phyloP scores from a whole-genome alignment of 176 grass and related monocot genomes.

The Tillandsia fasciculata region DNA sequence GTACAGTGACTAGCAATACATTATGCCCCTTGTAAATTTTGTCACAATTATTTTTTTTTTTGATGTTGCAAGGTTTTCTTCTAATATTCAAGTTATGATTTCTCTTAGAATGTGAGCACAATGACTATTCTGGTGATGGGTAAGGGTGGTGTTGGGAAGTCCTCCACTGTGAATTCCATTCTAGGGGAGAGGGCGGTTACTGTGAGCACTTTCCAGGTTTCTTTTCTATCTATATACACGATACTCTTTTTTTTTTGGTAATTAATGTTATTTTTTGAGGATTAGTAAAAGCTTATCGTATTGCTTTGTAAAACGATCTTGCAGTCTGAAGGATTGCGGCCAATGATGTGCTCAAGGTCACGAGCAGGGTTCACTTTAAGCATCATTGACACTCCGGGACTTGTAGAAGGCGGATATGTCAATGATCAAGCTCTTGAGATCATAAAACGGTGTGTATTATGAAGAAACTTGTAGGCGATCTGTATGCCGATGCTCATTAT shows the following conservation, averaged over 20 bases:
- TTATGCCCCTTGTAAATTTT: not conserved
- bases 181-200: conserved; percentile 64
- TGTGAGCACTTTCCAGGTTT: conserved; percentile 95
- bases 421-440: conserved; percentile 93
- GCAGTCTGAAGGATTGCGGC: conserved; percentile 88
- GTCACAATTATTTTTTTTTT: not conserved
- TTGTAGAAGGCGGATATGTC: conserved; percentile 95
- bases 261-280: not conserved
- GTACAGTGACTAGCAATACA: conserved; percentile 4
- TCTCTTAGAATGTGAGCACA: conserved; percentile 64
- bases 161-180: conserved; percentile 85
- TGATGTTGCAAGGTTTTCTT: too few species aligned
- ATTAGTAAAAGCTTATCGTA: conserved; percentile 2
- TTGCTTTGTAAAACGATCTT: not conserved
- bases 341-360: conserved; percentile 63
- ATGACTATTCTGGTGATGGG: conserved; percentile 95
- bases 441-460: conserved; percentile 59
- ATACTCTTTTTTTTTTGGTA: not conserved
- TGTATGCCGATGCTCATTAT: too few species aligned
- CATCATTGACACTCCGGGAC: conserved; percentile 88
- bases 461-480: too few species aligned
- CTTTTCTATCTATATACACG: not conserved
- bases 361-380: conserved; percentile 83
- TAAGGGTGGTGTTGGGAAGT: conserved; percentile 94
- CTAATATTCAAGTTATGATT: conserved; percentile 10